Evolutionary conservation across 495 filamentous ascomycete genomes (phyloP), one percentile per base, ranked within the genome.

Genomic region (Penicillium samsonianum): DNA sequence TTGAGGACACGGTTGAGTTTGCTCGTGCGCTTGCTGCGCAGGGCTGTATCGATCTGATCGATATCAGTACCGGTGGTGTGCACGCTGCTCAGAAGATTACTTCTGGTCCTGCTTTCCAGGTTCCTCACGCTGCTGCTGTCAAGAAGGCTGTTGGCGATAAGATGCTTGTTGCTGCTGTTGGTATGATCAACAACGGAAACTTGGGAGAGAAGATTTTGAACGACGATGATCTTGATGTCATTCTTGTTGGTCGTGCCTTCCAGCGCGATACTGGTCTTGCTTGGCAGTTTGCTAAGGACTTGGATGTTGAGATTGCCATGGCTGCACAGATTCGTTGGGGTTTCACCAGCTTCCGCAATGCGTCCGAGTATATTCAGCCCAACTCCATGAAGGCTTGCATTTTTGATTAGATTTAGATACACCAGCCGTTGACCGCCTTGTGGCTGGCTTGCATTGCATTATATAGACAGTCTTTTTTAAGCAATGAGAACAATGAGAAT

Each of bases 281-380:
- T 43, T 90, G 87, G 83, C 71, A 71, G 1, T 90, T 80, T 73
- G 88, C 86, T 0, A 84, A 89, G 65, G 86, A 91, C 53, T 61
- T 91, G 56, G 82, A 77, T 5, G 70, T 84, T 16, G 75, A 84
- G 60, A 84, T 88, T 25, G 73, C 83, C 37, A 80, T 83, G 59
- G 82, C 86, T 9, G 84, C 80, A 53, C 88, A 91, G 76, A 88
- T 88, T 51, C 70, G 82, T 4, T 88, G 85, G 86, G 84, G 64
- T 4, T 74, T 74, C 53, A 78, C 62, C 35, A 67, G 63, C 55
- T 71, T 67, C 67, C 68, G 70, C 20, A 70, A 70, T 61, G 68
- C 68, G 12, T 71, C 68, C 1, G 65, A 70, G 45, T 73, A 73
- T 33, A 71, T 73, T 30, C 63, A 71, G 59, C 68, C 70, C n/a